These are phyloP conservation scores for Aleurites moluccanus DNA, from an alignment of 441 rosid genomes.

Conservation along the genomic window DNA sequence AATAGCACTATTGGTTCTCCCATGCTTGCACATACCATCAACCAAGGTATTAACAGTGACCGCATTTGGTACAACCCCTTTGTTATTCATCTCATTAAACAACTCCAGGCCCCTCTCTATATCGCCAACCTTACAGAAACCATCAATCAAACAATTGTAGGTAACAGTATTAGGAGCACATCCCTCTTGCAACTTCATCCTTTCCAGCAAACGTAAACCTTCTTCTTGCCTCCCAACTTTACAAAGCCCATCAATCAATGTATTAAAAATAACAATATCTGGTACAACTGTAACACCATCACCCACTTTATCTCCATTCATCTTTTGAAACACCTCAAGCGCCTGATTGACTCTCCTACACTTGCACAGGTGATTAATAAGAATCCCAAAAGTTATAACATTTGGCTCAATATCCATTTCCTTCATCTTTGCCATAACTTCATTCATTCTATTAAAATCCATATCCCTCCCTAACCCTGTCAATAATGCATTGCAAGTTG, in stretches of 20 bases:
- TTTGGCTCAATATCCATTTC: slow-evolving; percentile 48
- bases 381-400: slow-evolving; percentile 61
- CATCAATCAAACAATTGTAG: slow-evolving; percentile 71
- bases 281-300: slow-evolving; percentile 48
- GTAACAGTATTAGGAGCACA: slow-evolving; percentile 52
- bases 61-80: slow-evolving; percentile 46
- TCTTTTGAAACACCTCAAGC: slow-evolving; percentile 46
- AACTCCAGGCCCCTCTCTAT: slow-evolving; percentile 54
- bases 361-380: slow-evolving; percentile 63
- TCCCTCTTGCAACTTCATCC: slow-evolving; percentile 47
- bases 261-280: slow-evolving; percentile 61
- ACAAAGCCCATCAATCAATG: slow-evolving; percentile 70
- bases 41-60: slow-evolving; percentile 57
- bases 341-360: slow-evolving; percentile 63
- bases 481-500: slow-evolving; percentile 65
- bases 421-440: slow-evolving; percentile 52
- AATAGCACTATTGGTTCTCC: slow-evolving; percentile 55
- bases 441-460: slow-evolving; percentile 56
- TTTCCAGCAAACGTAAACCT: slow-evolving; percentile 48
- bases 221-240: slow-evolving; percentile 78
- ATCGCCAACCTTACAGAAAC: slow-evolving; percentile 64
- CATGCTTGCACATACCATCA: slow-evolving; percentile 68
- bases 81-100: slow-evolving; percentile 58
- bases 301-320: slow-evolving; percentile 38
- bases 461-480: slow-evolving; percentile 49